Conservation (phyloP, 768 basidiomycete species). For the Tremella mesenterica region DNA sequence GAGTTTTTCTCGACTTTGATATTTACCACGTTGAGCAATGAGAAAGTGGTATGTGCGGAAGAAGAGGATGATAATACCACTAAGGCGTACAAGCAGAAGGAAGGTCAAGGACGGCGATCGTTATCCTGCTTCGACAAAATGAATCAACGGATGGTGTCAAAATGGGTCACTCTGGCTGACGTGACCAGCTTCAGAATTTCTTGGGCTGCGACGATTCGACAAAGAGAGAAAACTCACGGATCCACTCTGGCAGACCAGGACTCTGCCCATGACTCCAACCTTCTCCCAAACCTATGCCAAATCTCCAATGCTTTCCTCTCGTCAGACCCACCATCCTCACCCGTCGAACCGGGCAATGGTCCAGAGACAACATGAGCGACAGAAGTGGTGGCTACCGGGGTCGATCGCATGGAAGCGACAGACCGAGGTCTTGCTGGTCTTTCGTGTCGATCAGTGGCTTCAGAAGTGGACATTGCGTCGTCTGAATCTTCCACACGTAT, state of each 20-base stretch:
- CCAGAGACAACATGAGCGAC: neutral
- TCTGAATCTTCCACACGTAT: neutral
- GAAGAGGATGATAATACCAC: neutral
- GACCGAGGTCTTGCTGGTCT: too few species aligned
- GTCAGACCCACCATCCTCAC: conserved; percentile 11
- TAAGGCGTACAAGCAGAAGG: too few species aligned
- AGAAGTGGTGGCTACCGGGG: neutral
- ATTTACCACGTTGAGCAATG: too few species aligned
- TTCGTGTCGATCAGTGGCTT: neutral
- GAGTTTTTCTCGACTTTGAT: too few species aligned
- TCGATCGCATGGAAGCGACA: neutral
- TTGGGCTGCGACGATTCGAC: too few species aligned
- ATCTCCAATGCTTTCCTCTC: conserved; percentile 13
- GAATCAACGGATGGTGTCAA: too few species aligned
- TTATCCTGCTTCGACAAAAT: too few species aligned
- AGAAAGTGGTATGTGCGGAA: too few species aligned
- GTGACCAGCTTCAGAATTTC: too few species aligned
- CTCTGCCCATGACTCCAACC: conserved; percentile 27
- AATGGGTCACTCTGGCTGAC: too few species aligned
- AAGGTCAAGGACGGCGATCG: too few species aligned
- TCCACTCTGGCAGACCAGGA: conserved; percentile 25
- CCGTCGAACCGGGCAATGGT: neutral
- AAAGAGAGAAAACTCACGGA: conserved; percentile 28
- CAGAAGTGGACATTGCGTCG: neutral
- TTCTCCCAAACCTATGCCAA: conserved; percentile 18